Percentiles rank a stretch among this genome's conserved stretches.
phyloP scores from a whole-genome alignment of 176 grass and related monocot genomes.

The Chrysopogon serrulatus region DNA sequence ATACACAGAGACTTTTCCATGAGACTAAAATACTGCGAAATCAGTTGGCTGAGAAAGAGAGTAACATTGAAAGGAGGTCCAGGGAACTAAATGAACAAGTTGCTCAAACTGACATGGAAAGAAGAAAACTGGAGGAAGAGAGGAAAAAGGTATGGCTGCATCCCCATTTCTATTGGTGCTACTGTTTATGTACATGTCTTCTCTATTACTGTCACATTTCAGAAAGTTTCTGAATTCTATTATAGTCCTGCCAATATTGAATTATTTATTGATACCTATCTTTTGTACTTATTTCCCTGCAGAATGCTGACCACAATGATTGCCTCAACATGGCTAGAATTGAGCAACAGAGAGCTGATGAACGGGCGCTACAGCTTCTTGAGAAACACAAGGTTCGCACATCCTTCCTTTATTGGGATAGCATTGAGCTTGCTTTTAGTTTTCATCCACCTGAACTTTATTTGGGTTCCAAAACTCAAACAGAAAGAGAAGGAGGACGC shows the following conservation, averaged over 20 bases:
- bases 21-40: conserved; percentile 41
- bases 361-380: conserved; percentile 17
- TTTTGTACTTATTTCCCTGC: conserved; percentile 10
- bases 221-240: not conserved
- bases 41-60: conserved; percentile 40
- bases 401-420: not conserved
- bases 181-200: not conserved
- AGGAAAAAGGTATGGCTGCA: conserved; percentile 37
- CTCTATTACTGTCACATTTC: not conserved
- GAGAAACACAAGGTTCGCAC: conserved; percentile 37
- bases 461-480: not conserved
- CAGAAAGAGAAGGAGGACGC: conserved; percentile 51
- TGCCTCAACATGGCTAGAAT: conserved; percentile 46
- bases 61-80: conserved; percentile 20
- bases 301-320: conserved; percentile 33
- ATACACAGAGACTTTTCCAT: conserved; percentile 23
- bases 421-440: not conserved
- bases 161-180: not conserved
- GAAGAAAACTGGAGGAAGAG: conserved; percentile 53
- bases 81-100: conserved; percentile 33
- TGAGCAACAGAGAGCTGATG: conserved; percentile 36
- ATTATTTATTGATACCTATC: not conserved
- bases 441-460: not conserved
- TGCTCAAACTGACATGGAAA: conserved; percentile 54
- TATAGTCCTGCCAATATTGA: not conserved